Base-by-base conservation (phyloP, 108 stramenopile genomes). In the Skeletonema grethae region DNA sequence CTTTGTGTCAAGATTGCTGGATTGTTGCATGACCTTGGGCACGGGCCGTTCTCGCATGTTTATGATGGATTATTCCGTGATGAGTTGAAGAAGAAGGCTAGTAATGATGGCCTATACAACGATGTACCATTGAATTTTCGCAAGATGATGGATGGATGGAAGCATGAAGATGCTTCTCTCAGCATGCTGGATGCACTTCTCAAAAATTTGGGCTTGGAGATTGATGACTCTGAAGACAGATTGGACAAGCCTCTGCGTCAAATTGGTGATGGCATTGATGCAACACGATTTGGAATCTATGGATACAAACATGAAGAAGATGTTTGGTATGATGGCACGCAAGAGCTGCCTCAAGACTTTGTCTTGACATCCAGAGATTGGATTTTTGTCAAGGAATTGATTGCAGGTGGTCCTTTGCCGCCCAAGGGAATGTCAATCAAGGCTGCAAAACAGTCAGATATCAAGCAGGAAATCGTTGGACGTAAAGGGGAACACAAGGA, bases 1-100 rank as follows among this genome's bases (percentile, higher is more conserved):
- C 68, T 91, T 16, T 97, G 96, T 79, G 95, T 97, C 56, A 96
- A 94, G 72, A 80, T 98, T 29, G 97, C 97, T 7, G 97, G 96
- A 3, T 71, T 97, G 60, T 65, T 87, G 24, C 97, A 98, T 78
- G 97, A 98, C 69, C 68, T 94, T 36, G 96, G 93, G n/a, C 93
- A 94, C 57, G 97, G 97, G 22, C 92, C 95, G 1, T 97, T 75
- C 77, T 85, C 83, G 12, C 97, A 98, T 82, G 41, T 94, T 5
- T 98, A 76, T 72, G 91, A 90, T 59, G 85, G 84, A 28, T 61
- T 61, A 20, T 84, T 87, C 31, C 63, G 60, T 20, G 64, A 35
- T 5, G 67, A 80, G 46, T 34, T 84, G 16, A 39, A 66, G 53
- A 61, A 56, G 16, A 75, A 69, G 50, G 61, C 34, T 57, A 61